A percentile compares a stretch with the other conserved stretches of the same genome.
Conservation (phyloP, 306 rosid genomes). For the Prunus mira region DNA sequence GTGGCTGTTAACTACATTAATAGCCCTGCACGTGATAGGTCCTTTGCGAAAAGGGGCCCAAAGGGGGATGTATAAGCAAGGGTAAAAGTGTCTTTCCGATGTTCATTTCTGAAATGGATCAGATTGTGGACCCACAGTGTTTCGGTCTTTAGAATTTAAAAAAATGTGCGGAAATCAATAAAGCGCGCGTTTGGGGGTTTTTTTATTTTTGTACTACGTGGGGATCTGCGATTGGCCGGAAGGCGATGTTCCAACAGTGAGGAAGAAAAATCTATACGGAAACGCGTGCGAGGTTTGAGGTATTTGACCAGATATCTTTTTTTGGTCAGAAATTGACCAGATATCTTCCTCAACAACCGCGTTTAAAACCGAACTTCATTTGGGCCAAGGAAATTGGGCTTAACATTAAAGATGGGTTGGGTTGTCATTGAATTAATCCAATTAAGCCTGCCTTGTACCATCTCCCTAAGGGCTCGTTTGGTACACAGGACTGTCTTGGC, state of each 20-base stretch:
- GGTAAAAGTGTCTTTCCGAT: constrained; percentile 19
- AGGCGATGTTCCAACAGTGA: background rate
- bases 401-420: background rate
- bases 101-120: constrained; percentile 26
- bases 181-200: constrained; percentile 10
- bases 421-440: too few relatives aligned
- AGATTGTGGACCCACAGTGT: constrained; percentile 17
- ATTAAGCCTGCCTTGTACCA: too few relatives aligned
- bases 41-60: too few relatives aligned
- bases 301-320: background rate
- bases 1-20: constrained; percentile 19
- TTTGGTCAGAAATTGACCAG: background rate
- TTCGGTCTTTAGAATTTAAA: background rate
- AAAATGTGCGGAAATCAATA: constrained; percentile 26
- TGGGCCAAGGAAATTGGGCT: background rate
- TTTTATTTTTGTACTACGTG: background rate
- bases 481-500: too few relatives aligned
- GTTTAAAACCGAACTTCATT: background rate
- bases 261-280: background rate
- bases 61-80: background rate
- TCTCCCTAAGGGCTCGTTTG: too few relatives aligned
- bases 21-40: constrained; percentile 33
- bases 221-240: background rate
- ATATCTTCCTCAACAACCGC: background rate
- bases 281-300: background rate